These are phyloP conservation scores for Penicillium sp. DNA, from an alignment of 2,329 filamentous ascomycete genomes.

Conservation along the genomic window DNA sequence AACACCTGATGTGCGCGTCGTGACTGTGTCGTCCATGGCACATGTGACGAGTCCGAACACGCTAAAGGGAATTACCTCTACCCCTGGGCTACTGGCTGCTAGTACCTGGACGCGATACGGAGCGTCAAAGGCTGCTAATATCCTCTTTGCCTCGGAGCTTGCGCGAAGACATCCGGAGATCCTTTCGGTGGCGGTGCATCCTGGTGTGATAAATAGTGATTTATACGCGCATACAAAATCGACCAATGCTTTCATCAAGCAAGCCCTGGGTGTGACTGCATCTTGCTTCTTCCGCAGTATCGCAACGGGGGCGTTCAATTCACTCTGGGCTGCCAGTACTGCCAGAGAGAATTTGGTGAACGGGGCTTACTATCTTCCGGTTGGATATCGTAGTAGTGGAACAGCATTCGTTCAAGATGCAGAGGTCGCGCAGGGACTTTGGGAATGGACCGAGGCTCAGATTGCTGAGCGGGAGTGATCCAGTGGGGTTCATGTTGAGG, in stretches of 20 bases:
- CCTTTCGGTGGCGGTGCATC: slow-evolving; percentile 53
- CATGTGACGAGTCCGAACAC: slow-evolving; percentile 38
- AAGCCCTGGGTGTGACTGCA: slow-evolving; percentile 24
- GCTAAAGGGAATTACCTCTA: slow-evolving; percentile 44
- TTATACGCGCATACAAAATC: slow-evolving; percentile 42
- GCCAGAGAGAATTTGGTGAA: slow-evolving; percentile 38
- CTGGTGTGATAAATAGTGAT: slow-evolving; percentile 50
- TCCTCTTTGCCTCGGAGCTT: slow-evolving; percentile 51
- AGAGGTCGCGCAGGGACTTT: slow-evolving; percentile 41
- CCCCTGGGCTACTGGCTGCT: slow-evolving; percentile 35
- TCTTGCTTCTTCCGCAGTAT: slow-evolving; percentile 38
- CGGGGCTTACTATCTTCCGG: slow-evolving; percentile 49
- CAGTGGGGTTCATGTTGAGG: not conserved
- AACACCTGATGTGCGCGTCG: slow-evolving; percentile 34
- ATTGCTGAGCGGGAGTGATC: slow-evolving; percentile 27
- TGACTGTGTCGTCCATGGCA: slow-evolving; percentile 45
- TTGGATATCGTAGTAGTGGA: slow-evolving; percentile 39
- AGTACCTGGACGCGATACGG: slow-evolving; percentile 54
- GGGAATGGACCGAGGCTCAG: slow-evolving; percentile 51
- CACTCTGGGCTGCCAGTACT: slow-evolving; percentile 47
- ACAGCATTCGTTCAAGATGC: slow-evolving; percentile 38
- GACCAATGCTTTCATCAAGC: slow-evolving; percentile 29
- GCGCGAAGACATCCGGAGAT: slow-evolving; percentile 41
- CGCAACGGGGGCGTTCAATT: slow-evolving; percentile 44
- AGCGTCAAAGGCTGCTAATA: slow-evolving; percentile 55